Evolutionary conservation across 2,329 filamentous ascomycete species (phyloP).

Genomic region (Scytalidium lignicola): DNA sequence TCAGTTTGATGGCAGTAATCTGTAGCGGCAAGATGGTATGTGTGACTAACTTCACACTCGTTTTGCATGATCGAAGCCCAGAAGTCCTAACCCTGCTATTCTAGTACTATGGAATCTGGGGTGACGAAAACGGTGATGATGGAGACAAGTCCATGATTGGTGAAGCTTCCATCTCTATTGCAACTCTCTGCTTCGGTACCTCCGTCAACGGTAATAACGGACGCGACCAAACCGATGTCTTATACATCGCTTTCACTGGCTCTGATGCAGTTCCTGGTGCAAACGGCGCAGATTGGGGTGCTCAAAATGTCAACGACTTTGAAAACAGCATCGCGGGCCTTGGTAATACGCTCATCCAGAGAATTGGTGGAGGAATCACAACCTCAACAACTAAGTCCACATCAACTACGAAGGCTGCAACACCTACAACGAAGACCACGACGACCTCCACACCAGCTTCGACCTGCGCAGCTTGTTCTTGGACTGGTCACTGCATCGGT

Average conservation of each 20-base stretch:
- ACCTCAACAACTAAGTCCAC: constrained; percentile 4
- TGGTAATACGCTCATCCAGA: constrained; percentile 46
- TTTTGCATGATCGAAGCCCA: too few relatives aligned
- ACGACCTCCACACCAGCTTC: constrained; percentile 3
- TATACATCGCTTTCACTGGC: constrained; percentile 58
- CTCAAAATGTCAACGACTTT: constrained; percentile 43
- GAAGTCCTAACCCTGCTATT: too few relatives aligned
- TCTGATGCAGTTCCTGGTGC: constrained; percentile 50
- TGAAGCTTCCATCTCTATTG: constrained; percentile 53
- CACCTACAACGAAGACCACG: constrained; percentile 4
- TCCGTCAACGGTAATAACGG: constrained; percentile 50
- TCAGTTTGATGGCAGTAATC: constrained; percentile 51
- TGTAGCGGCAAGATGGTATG: constrained; percentile 39
- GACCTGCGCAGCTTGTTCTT: constrained; percentile 7
- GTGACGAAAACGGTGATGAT: constrained; percentile 54
- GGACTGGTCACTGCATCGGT: constrained; percentile 15
- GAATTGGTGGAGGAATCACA: constrained; percentile 20
- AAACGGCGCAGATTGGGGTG: constrained; percentile 49
- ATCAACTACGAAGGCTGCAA: constrained; percentile 2
- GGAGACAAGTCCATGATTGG: constrained; percentile 43
- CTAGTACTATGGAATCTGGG: constrained; percentile 55
- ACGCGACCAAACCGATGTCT: constrained; percentile 51
- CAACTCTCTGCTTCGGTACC: constrained; percentile 50
- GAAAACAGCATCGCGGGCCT: constrained; percentile 45
- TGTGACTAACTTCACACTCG: neutral